A percentile compares a stretch with the other conserved stretches of the same genome.
Conservation (phyloP, 345 rosid genomes). For the Sisymbrium irio region DNA sequence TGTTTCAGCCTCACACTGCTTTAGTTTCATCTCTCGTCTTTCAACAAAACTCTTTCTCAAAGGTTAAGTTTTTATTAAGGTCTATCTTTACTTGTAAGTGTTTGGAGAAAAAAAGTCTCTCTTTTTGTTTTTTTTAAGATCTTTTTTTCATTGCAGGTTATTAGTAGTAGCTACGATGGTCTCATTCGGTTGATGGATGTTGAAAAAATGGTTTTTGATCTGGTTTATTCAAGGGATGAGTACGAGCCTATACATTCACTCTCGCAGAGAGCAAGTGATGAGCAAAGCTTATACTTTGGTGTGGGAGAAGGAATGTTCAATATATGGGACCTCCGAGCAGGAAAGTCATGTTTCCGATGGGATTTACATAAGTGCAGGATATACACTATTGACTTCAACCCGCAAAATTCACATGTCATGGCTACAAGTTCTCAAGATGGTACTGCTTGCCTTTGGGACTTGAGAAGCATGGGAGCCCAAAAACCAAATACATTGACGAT, state of each 20-base stretch:
- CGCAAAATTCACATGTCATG: conserved; percentile 57
- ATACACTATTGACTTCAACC: conserved; percentile 72
- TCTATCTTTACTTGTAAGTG: too few relatives aligned
- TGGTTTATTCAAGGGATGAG: conserved; percentile 49
- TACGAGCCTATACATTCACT: conserved; percentile 45
- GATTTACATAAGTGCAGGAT: conserved; percentile 64
- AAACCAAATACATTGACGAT: conserved; percentile 42
- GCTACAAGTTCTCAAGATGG: conserved; percentile 79
- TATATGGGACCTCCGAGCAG: conserved; percentile 60
- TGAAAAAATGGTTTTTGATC: conserved; percentile 70
- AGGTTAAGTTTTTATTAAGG: too few relatives aligned
- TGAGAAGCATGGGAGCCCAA: conserved; percentile 48
- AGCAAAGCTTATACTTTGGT: conserved; percentile 52
- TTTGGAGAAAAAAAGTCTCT: too few relatives aligned
- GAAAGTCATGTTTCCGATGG: conserved; percentile 47
- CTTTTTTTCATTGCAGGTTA: conserved; percentile 43
- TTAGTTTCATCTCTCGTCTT: conserved; percentile 63
- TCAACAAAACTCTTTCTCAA: conserved; percentile 53
- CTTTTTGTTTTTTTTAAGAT: too few relatives aligned
- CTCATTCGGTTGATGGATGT: conserved; percentile 68
- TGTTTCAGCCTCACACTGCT: conserved; percentile 54
- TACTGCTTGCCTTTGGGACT: conserved; percentile 80
- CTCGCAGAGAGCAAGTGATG: conserved; percentile 53
- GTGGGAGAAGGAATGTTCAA: conserved; percentile 57
- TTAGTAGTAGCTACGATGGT: conserved; percentile 72